Percentiles rank a stretch among this genome's conserved stretches.
phyloP scores from a whole-genome alignment of 768 basidiomycete species.

The Pulveroboletus sp. region DNA sequence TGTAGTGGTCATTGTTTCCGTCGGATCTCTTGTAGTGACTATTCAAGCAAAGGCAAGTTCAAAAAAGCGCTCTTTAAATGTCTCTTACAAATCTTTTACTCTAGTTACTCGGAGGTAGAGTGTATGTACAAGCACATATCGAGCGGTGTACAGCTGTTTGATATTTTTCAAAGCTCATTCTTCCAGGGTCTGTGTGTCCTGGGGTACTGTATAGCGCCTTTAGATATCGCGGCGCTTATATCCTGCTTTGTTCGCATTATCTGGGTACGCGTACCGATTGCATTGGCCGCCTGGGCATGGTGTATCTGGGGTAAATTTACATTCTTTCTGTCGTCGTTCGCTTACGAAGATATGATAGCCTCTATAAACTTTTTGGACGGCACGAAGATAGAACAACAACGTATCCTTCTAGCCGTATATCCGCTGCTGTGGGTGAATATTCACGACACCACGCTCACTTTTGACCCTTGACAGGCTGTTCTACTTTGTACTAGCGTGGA shows the following conservation, averaged over 20 bases:
- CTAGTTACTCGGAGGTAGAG: conserved; percentile 77
- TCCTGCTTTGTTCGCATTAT: conserved; percentile 83
- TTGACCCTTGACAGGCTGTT: conserved; percentile 57
- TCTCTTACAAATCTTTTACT: not conserved
- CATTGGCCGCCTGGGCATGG: conserved; percentile 90
- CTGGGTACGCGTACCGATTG: conserved; percentile 84
- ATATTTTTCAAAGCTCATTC: conserved; percentile 63
- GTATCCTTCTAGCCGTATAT: conserved; percentile 91
- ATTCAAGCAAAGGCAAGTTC: conserved; percentile 85
- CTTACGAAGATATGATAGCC: conserved; percentile 44
- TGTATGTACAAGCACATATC: conserved; percentile 46
- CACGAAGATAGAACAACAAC: conserved; percentile 87
- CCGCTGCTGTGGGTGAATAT: conserved; percentile 73
- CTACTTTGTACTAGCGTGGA: conserved; percentile 94
- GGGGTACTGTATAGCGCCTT: conserved; percentile 93
- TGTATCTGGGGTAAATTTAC: conserved; percentile 84
- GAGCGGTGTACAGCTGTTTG: not conserved
- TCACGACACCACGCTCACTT: not conserved
- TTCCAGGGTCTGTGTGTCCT: conserved; percentile 95
- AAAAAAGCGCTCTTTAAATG: not conserved
- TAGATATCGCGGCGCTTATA: conserved; percentile 86
- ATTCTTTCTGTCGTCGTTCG: not conserved
- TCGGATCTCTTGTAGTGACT: conserved; percentile 89
- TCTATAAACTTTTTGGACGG: conserved; percentile 95
- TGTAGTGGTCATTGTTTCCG: conserved; percentile 88